Evolutionary conservation across 768 basidiomycete species (phyloP).

Genomic region (Collybia sordida): DNA sequence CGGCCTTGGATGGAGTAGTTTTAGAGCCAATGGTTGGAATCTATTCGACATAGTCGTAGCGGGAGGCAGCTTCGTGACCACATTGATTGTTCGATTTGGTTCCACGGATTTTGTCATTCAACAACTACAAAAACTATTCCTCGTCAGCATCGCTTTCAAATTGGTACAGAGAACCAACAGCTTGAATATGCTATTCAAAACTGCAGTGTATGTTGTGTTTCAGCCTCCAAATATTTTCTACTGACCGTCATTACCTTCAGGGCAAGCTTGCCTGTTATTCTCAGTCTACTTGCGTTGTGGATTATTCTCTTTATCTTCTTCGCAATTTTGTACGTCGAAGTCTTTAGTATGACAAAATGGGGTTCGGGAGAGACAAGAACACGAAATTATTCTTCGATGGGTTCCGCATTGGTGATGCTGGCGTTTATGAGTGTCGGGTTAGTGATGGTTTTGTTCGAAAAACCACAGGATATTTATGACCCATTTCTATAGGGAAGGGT

Average conservation of each 20-base stretch:
- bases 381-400: slow-evolving; percentile 79
- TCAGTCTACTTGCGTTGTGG: slow-evolving; percentile 87
- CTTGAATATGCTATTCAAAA: slow-evolving; percentile 96
- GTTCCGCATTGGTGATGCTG: slow-evolving; percentile 82
- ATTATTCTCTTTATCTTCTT: slow-evolving; percentile 89
- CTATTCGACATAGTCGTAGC: slow-evolving; percentile 84
- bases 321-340: slow-evolving; percentile 83
- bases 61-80: slow-evolving; percentile 80
- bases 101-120: slow-evolving; percentile 48
- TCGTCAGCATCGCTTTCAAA: slow-evolving; percentile 93
- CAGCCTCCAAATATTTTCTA: background rate
- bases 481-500: slow-evolving; percentile 67
- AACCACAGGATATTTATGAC: slow-evolving; percentile 8
- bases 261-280: slow-evolving; percentile 81
- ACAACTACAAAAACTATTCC: slow-evolving; percentile 86
- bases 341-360: slow-evolving; percentile 92
- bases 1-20: slow-evolving; percentile 84
- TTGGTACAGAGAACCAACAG: slow-evolving; percentile 85
- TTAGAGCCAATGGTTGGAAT: slow-evolving; percentile 93
- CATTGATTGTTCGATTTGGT: slow-evolving; percentile 64
- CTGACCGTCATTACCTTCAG: slow-evolving; percentile 35
- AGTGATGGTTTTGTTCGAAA: slow-evolving; percentile 20
- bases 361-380: slow-evolving; percentile 62
- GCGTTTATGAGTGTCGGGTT: slow-evolving; percentile 93
- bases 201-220: slow-evolving; percentile 70